Conservation (phyloP, 257 asterid genomes). For the Salvia rosmarinus region DNA sequence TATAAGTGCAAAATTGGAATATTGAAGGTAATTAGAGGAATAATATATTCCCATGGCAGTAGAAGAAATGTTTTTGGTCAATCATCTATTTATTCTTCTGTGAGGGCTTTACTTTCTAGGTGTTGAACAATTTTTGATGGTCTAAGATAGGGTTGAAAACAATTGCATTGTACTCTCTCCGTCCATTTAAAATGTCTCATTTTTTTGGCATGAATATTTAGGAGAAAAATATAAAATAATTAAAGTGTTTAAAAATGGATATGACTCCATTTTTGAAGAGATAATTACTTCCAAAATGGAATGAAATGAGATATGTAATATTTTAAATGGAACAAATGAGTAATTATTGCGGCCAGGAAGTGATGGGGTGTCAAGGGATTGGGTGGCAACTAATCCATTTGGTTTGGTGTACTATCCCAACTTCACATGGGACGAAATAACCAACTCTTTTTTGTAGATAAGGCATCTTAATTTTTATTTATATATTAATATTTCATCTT, state of each 20-base stretch:
- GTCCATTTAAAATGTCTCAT: too few species aligned
- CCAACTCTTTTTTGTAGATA: constrained; percentile 25
- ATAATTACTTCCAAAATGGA: too few species aligned
- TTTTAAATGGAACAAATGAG: too few species aligned
- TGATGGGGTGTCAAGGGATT: constrained; percentile 35
- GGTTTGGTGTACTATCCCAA: constrained; percentile 21
- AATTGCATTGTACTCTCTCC: too few species aligned
- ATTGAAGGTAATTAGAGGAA: neutral
- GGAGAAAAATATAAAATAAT: too few species aligned
- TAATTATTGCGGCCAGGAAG: constrained; percentile 15
- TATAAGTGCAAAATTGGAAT: neutral
- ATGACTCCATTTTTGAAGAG: too few species aligned
- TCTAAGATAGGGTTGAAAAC: too few species aligned
- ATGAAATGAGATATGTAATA: too few species aligned
- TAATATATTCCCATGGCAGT: too few species aligned
- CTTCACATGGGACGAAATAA: constrained; percentile 35
- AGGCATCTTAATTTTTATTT: constrained; percentile 4
- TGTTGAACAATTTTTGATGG: neutral
- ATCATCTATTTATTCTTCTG: neutral
- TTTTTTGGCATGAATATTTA: too few species aligned
- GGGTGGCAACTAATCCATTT: constrained; percentile 40
- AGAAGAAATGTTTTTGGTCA: neutral
- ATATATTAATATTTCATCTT: neutral
- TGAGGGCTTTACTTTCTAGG: too few species aligned
- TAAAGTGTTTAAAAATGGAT: too few species aligned